These are phyloP conservation scores for Puccinia triticina DNA, from an alignment of 1,284 basidiomycete genomes.

Conservation along the genomic window DNA sequence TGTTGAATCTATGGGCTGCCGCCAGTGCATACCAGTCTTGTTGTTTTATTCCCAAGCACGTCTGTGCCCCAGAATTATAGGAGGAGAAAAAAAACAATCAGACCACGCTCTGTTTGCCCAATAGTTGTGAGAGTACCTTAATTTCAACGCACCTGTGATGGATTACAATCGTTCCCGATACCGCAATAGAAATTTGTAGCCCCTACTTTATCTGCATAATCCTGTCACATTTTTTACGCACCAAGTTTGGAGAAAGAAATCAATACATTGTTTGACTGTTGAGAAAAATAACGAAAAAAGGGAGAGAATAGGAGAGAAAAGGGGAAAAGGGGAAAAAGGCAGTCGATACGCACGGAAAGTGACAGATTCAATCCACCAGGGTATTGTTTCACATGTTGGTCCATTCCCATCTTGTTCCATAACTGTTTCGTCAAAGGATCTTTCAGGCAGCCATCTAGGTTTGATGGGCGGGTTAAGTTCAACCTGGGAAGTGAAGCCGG, in stretches of 20 bases:
- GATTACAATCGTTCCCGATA: conserved; percentile 43
- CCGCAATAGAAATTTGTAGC: conserved; percentile 48
- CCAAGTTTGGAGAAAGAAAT: neutral
- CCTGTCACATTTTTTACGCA: neutral
- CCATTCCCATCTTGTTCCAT: conserved; percentile 46
- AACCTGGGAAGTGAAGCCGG: conserved; percentile 22
- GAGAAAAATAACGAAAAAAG: neutral
- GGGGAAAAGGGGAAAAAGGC: neutral
- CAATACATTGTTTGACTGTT: neutral
- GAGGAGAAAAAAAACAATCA: conserved; percentile 2
- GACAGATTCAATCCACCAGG: conserved; percentile 41
- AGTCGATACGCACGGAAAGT: conserved; percentile 10
- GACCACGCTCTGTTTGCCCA: neutral
- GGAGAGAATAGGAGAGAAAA: neutral
- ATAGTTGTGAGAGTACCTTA: neutral
- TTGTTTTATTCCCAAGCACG: conserved; percentile 26
- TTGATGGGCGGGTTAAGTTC: conserved; percentile 5
- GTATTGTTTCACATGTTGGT: conserved; percentile 37
- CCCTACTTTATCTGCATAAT: conserved; percentile 36
- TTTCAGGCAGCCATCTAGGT: conserved; percentile 26
- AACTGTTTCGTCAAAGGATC: conserved; percentile 26
- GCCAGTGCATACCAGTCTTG: conserved; percentile 48
- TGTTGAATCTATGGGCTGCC: conserved; percentile 41
- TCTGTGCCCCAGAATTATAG: conserved; percentile 14
- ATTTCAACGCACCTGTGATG: conserved; percentile 41